Conservation (phyloP, 2,329 filamentous ascomycete genomes). For the Fusarium hainanense region DNA sequence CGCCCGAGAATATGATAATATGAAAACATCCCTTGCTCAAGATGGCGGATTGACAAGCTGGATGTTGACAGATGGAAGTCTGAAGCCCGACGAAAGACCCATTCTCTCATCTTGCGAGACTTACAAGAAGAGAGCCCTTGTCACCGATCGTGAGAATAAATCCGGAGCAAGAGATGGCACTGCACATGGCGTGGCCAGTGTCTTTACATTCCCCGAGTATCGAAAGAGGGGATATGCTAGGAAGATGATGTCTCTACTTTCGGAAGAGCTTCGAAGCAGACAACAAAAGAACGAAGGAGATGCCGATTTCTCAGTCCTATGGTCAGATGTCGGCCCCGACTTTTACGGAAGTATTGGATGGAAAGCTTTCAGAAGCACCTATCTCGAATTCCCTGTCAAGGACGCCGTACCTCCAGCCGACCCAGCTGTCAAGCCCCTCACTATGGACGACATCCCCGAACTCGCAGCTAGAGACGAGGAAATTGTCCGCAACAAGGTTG, state of each 20-base stretch:
- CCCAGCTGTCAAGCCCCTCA: slow-evolving; percentile 58
- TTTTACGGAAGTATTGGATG: slow-evolving; percentile 86
- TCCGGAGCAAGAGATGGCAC: slow-evolving; percentile 62
- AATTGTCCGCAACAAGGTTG: slow-evolving; percentile 67
- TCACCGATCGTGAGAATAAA: slow-evolving; percentile 47
- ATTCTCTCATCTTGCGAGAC: slow-evolving; percentile 74
- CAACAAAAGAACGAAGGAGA: slow-evolving; percentile 48
- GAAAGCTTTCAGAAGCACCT: slow-evolving; percentile 77
- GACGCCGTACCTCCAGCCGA: slow-evolving; percentile 45
- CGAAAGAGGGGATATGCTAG: slow-evolving; percentile 80
- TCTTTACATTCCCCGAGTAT: slow-evolving; percentile 77
- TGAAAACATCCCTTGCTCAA: slow-evolving; percentile 66
- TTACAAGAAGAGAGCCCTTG: slow-evolving; percentile 68
- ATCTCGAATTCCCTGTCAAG: slow-evolving; percentile 68
- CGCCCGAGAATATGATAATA: slow-evolving; percentile 67
- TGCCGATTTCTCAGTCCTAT: slow-evolving; percentile 78
- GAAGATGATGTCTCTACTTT: slow-evolving; percentile 78
- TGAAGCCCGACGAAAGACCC: slow-evolving; percentile 56
- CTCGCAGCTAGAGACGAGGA: slow-evolving; percentile 74
- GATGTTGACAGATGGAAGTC: slow-evolving; percentile 67
- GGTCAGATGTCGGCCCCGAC: slow-evolving; percentile 84
- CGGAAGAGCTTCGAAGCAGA: slow-evolving; percentile 50
- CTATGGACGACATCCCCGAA: slow-evolving; percentile 67
- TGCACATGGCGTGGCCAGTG: slow-evolving; percentile 81
- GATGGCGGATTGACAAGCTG: slow-evolving; percentile 70